Base-by-base conservation (phyloP, 768 basidiomycete species). In the Pisolithus albus region DNA sequence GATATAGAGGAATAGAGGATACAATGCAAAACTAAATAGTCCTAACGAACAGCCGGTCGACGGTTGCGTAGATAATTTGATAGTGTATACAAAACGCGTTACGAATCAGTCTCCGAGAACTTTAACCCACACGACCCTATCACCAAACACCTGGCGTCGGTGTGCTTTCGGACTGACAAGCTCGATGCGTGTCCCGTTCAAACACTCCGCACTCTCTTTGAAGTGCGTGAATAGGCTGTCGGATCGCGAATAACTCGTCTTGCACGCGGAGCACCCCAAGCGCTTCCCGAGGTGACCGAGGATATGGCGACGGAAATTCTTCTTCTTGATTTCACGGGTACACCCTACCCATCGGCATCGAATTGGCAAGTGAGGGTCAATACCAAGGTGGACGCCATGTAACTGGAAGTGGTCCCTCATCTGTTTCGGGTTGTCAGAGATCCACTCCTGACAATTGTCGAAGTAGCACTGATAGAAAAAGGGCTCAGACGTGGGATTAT, bases 381-480 rank as follows among this genome's bases (percentile, higher is more conserved):
- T 51, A 21, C 36, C 46, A 1, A 56, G 19, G 7, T 16, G 39
- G 23, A 63, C 52, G 26, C 37, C 9, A 16, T 64, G 63, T n/a
- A 6, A 10, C 3, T 16, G 11, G 15, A 64, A 30, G 39, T 64
- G 63, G 24, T 28, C 8, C 39, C 41, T 55, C 26, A 65, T 38
- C 1, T 47, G 50, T 21, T 51, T 57, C 24, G 51, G 54, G 1
- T 57, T 51, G 7, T 50, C 51, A 4, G 63, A 47, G 44, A 64
- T 56, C 63, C 63, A 64, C 1, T 43, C 39, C 0, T 52, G 40
- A 5, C 63, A 64, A 28, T 19, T 13, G 5, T 23, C 24, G 58
- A 61, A 62, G 10, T 26, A 32, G 26, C 63, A 64, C n/a, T n/a
- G 50, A 47, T 61, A 64, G 42, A 64, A 65, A 0, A 13, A n/a